These are phyloP conservation scores for Rubia balearica DNA, from an alignment of 305 asterid genomes.

Conservation along the genomic window DNA sequence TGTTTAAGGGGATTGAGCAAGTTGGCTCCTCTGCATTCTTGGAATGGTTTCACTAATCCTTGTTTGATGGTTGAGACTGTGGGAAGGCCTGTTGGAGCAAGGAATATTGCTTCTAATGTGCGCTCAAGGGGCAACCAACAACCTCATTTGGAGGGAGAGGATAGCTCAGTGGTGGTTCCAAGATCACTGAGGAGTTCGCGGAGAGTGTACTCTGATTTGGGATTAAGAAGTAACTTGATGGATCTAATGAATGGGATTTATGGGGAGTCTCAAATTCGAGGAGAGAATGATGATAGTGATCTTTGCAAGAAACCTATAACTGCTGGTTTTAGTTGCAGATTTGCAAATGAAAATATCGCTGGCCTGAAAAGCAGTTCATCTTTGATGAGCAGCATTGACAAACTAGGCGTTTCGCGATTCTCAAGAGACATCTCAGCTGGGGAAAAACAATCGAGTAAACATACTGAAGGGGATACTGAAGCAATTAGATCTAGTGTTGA, in stretches of 20 bases:
- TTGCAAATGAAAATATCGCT: constrained; percentile 29
- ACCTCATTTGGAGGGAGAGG: constrained; percentile 27
- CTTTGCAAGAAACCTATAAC: constrained; percentile 19
- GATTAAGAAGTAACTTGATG: constrained; percentile 58
- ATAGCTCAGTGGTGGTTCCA: constrained; percentile 22
- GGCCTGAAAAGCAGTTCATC: constrained; percentile 27
- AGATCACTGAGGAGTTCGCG: constrained; percentile 36
- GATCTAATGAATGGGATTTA: constrained; percentile 51
- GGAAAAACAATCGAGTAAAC: constrained; percentile 19
- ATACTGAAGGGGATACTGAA: constrained; percentile 12
- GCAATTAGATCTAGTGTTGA: constrained; percentile 19
- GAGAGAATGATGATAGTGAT: constrained; percentile 26
- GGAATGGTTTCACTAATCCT: constrained; percentile 75
- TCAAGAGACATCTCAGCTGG: constrained; percentile 28
- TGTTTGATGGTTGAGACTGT: constrained; percentile 75
- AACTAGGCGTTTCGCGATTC: constrained; percentile 21
- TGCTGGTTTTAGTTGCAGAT: constrained; percentile 42
- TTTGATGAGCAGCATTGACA: constrained; percentile 27
- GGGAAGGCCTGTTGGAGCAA: constrained; percentile 51
- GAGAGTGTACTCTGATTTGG: constrained; percentile 70
- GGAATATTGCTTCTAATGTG: constrained; percentile 14
- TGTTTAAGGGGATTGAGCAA: constrained; percentile 61
- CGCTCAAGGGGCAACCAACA: constrained; percentile 13
- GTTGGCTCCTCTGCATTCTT: constrained; percentile 48
- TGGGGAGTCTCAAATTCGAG: constrained; percentile 27